Conservation (phyloP, 164 flowering plant species). For the Vitis riparia region DNA sequence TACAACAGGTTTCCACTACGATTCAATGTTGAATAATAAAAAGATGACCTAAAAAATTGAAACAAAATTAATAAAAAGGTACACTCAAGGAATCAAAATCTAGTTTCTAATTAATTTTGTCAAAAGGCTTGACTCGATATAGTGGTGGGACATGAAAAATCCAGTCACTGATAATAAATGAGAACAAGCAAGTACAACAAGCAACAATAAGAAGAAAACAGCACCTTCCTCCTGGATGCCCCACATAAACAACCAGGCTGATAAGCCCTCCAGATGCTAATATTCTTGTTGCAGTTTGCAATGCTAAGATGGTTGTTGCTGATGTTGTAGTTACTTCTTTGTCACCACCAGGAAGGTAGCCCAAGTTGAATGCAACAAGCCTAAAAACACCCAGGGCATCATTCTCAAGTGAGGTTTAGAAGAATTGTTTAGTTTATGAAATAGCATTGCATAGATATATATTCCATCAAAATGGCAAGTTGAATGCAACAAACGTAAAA, state of each 20-base stretch:
- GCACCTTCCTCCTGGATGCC: constrained; percentile 94
- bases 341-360: constrained; percentile 96
- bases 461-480: constrained; percentile 29
- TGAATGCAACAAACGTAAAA: constrained; percentile 90
- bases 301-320: constrained; percentile 62
- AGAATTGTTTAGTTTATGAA: not conserved
- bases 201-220: not conserved
- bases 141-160: not conserved
- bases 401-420: not conserved
- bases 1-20: too few relatives aligned
- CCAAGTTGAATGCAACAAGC: constrained; percentile 94
- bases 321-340: constrained; percentile 67
- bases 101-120: too few relatives aligned
- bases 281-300: constrained; percentile 63
- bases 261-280: constrained; percentile 76
- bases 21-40: not conserved
- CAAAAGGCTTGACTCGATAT: not conserved
- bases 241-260: constrained; percentile 75
- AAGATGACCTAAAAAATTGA: not conserved
- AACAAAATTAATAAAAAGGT: not conserved
- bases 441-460: not conserved
- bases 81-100: too few relatives aligned
- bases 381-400: constrained; percentile 30
- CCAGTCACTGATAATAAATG: not conserved
- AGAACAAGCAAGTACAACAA: not conserved